Conservation (phyloP, 1,139 yeast genomes). For the Suhomyces terraborum region DNA sequence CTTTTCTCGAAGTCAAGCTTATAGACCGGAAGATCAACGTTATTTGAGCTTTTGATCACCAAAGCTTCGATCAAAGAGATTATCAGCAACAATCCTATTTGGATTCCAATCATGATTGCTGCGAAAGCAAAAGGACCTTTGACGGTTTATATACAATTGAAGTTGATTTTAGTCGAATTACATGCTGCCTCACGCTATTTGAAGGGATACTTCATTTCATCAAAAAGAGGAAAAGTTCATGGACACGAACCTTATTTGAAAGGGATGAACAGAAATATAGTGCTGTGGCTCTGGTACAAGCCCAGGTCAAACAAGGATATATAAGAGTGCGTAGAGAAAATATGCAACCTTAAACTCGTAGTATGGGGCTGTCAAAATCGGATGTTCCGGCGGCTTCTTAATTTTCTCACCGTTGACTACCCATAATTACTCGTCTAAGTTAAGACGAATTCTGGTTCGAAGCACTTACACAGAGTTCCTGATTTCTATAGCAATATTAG, state of each 20-base stretch:
- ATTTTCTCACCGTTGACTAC: too few relatives aligned
- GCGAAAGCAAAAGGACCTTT: neutral
- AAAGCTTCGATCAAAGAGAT: neutral
- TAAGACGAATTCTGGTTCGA: too few relatives aligned
- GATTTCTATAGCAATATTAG: too few relatives aligned
- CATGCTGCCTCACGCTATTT: neutral
- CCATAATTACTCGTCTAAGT: too few relatives aligned
- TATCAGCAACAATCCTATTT: neutral
- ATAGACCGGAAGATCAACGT: neutral
- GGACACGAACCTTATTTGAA: neutral
- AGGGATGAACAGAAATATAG: neutral
- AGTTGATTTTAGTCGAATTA: neutral
- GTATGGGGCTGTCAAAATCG: too few relatives aligned
- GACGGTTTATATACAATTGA: neutral
- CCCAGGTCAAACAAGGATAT: too few relatives aligned
- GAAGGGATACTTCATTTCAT: neutral
- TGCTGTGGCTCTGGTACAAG: neutral
- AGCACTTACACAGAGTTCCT: too few relatives aligned
- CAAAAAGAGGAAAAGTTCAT: neutral
- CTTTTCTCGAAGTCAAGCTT: neutral
- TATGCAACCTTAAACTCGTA: too few relatives aligned
- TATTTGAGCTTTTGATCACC: neutral
- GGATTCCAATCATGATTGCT: neutral
- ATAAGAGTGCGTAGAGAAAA: neutral
- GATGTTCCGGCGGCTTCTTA: too few relatives aligned